Conservation (phyloP, 192 early-diverging fungal genomes). For the Rhizoclosmatium globosum region DNA sequence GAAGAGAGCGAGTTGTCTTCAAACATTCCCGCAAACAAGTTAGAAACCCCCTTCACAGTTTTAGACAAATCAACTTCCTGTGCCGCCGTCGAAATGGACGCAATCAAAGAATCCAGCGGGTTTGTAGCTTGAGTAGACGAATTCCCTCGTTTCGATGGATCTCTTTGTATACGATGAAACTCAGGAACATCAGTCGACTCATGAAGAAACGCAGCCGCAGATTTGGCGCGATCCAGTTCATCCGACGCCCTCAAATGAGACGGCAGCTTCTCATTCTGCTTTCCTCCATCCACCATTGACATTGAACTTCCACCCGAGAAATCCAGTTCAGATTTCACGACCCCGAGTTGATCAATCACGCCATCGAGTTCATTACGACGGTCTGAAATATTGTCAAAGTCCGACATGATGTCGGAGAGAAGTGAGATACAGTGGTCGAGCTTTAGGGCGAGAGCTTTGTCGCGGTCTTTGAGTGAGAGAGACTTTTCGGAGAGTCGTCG, state of each 20-base stretch:
- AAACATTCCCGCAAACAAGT: slow-evolving; percentile 4
- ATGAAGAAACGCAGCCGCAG: not conserved
- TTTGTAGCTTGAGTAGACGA: not conserved
- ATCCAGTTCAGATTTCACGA: slow-evolving; percentile 13
- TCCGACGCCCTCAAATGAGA: not conserved
- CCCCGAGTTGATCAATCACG: slow-evolving; percentile 23
- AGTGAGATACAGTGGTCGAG: slow-evolving; percentile 7
- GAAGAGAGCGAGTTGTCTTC: not conserved
- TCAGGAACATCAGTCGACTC: not conserved
- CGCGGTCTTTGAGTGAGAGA: slow-evolving; percentile 5
- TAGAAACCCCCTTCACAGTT: slow-evolving; percentile 16
- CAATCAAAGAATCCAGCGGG: slow-evolving; percentile 2
- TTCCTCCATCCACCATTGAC: not conserved
- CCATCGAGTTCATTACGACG: slow-evolving; percentile 7
- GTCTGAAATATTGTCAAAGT: not conserved
- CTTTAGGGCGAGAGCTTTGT: slow-evolving; percentile 15
- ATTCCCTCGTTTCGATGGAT: not conserved
- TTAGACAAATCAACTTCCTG: slow-evolving; percentile 22
- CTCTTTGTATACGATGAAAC: not conserved
- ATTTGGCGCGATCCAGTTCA: not conserved
- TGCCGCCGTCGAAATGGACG: not conserved
- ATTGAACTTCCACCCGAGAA: not conserved
- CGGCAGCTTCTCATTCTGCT: not conserved
- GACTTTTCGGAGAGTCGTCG: not conserved
- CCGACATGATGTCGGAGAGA: not conserved